Percentiles rank a stretch among this genome's conserved stretches.
phyloP scores from a whole-genome alignment of 371 early-diverging fungal species.

The Apophysomyces variabilis region DNA sequence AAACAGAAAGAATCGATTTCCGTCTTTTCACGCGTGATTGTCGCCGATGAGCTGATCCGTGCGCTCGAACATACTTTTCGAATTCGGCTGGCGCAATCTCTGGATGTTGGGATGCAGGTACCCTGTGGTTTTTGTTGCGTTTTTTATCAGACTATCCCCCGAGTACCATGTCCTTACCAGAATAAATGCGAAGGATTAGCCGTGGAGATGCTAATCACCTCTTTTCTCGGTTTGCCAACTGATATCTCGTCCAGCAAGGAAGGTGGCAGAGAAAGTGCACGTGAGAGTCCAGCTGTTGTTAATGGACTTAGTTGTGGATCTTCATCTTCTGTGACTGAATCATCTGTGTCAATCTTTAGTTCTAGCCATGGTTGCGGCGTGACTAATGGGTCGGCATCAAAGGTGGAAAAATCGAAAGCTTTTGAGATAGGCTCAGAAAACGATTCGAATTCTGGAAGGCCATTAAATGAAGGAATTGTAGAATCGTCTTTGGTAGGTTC shows the following conservation, averaged over 20 bases:
- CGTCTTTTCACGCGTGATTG: slow-evolving; percentile 41
- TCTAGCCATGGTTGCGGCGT: neutral
- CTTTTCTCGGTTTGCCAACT: slow-evolving; percentile 26
- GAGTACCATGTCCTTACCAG: slow-evolving; percentile 36
- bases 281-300: slow-evolving; percentile 26
- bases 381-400: neutral
- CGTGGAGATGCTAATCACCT: slow-evolving; percentile 49
- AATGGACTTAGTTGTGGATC: neutral
- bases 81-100: slow-evolving; percentile 66
- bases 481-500: slow-evolving; percentile 2
- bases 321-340: slow-evolving; percentile 11
- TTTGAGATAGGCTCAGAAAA: neutral
- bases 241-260: slow-evolving; percentile 23
- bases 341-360: slow-evolving; percentile 7
- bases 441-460: neutral
- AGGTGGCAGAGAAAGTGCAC: slow-evolving; percentile 34
- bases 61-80: slow-evolving; percentile 47
- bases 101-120: slow-evolving; percentile 66
- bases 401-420: neutral
- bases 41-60: slow-evolving; percentile 39
- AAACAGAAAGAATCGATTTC: slow-evolving; percentile 56
- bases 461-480: neutral
- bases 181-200: slow-evolving; percentile 55
- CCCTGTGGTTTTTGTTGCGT: slow-evolving; percentile 29
- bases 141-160: slow-evolving; percentile 6